A percentile compares a stretch with the other conserved stretches of the same genome.
phyloP scores from a whole-genome alignment of 2,329 filamentous ascomycete species.

The Penicillium capsulatum region DNA sequence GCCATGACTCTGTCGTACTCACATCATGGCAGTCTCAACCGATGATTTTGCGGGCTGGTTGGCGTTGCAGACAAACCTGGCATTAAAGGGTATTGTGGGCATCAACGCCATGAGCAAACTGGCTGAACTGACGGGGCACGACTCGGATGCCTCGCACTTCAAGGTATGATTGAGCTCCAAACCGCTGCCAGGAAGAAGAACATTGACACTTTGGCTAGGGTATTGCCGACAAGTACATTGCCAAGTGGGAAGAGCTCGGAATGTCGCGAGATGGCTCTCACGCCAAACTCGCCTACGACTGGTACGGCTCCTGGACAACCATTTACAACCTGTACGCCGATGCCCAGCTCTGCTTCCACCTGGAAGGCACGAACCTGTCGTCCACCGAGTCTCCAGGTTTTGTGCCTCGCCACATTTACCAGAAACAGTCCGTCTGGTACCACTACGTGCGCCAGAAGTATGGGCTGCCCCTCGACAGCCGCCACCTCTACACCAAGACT shows the following conservation, averaged over 20 bases:
- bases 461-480: constrained; percentile 74
- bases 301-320: constrained; percentile 76
- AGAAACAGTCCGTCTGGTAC: constrained; percentile 78
- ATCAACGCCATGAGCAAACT: constrained; percentile 74
- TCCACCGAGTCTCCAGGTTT: constrained; percentile 48
- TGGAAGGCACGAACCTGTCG: constrained; percentile 42
- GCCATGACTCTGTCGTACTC: not conserved
- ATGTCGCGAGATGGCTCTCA: constrained; percentile 67
- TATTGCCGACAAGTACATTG: constrained; percentile 63
- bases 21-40: constrained; percentile 57
- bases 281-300: constrained; percentile 74
- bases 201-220: constrained; percentile 36
- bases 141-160: constrained; percentile 56
- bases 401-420: constrained; percentile 71
- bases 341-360: constrained; percentile 74
- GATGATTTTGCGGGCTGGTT: constrained; percentile 80
- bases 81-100: constrained; percentile 77
- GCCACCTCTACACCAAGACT: constrained; percentile 80
- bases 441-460: constrained; percentile 72
- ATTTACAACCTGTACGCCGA: constrained; percentile 84
- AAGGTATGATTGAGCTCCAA: constrained; percentile 32
- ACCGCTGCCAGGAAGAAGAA: not conserved
- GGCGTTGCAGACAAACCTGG: constrained; percentile 74
- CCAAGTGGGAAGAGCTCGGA: constrained; percentile 66
- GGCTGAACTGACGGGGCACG: constrained; percentile 57